Evolutionary conservation across 768 basidiomycete species (phyloP).

Genomic region (Mycena metata): DNA sequence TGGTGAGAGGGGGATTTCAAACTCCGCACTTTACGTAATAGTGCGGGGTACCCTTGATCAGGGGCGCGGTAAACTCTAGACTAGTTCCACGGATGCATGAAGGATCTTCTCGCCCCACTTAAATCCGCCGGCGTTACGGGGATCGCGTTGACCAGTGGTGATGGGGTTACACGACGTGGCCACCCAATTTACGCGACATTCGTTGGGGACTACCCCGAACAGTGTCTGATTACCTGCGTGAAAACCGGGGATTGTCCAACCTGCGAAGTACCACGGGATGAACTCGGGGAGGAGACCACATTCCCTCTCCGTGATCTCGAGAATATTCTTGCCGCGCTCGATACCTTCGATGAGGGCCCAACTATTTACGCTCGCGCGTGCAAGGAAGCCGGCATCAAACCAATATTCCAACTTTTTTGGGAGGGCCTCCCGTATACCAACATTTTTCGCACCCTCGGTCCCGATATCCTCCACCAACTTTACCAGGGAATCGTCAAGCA

Average conservation of each 20-base stretch:
- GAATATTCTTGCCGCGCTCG: not conserved
- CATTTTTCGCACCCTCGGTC: conserved; percentile 38
- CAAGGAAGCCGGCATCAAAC: conserved; percentile 36
- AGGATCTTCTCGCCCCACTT: conserved; percentile 42
- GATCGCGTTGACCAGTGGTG: conserved; percentile 40
- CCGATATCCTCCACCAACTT: conserved; percentile 46
- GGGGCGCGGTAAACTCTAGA: too few relatives aligned
- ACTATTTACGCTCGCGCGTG: conserved; percentile 1
- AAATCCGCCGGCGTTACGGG: conserved; percentile 24
- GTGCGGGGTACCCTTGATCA: too few relatives aligned
- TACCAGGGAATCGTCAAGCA: conserved; percentile 47
- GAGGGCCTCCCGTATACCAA: too few relatives aligned
- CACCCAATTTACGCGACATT: too few relatives aligned
- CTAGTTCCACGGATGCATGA: conserved; percentile 46
- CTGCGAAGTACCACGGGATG: too few relatives aligned
- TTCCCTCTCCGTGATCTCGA: not conserved
- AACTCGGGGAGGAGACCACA: not conserved
- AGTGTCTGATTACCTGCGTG: too few relatives aligned
- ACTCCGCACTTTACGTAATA: too few relatives aligned
- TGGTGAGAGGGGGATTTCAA: too few relatives aligned
- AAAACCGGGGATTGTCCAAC: too few relatives aligned
- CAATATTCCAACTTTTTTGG: conserved; percentile 41
- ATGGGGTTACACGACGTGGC: conserved; percentile 42
- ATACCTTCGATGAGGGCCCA: not conserved
- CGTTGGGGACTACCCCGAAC: too few relatives aligned